phyloP scores from a whole-genome alignment of 208 protist genomes.

The Crithidia expoeki region DNA sequence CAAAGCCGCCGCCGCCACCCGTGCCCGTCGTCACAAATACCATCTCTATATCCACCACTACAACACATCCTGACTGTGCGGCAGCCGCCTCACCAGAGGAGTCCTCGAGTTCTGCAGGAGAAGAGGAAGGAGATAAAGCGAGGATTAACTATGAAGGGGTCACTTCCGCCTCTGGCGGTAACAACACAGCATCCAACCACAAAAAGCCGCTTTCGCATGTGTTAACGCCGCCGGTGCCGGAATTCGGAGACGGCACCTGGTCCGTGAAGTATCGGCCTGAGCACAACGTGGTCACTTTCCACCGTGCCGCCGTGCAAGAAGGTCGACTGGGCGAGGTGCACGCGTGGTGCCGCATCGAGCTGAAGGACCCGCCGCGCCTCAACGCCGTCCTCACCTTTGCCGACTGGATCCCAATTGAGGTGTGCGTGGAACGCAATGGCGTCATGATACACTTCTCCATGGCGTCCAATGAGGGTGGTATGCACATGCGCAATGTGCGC shows the following conservation, averaged over 20 bases:
- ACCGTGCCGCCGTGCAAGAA: conserved; percentile 42
- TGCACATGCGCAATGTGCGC: conserved; percentile 91
- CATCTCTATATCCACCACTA: not conserved
- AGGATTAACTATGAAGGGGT: no score
- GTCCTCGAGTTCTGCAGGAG: no score
- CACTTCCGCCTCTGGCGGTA: no score
- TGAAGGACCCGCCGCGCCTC: conserved; percentile 63
- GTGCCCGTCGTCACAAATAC: not conserved
- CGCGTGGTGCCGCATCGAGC: conserved; percentile 60
- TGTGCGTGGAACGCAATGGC: conserved; percentile 71
- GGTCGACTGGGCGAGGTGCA: conserved; percentile 48
- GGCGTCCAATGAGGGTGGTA: conserved; percentile 68
- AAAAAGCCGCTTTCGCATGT: not conserved
- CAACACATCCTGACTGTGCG: no score
- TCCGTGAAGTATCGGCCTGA: conserved; percentile 39
- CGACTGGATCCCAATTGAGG: conserved; percentile 82
- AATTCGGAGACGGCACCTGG: conserved; percentile 52
- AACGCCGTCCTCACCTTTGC: conserved; percentile 74
- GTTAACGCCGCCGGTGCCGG: conserved; percentile 5
- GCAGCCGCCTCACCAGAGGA: no score
- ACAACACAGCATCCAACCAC: not conserved
- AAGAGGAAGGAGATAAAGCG: no score
- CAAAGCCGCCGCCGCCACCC: conserved; percentile 60
- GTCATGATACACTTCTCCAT: conserved; percentile 83
- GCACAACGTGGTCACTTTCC: conserved; percentile 61